Percentiles rank a stretch among this genome's conserved stretches.
Evolutionary conservation across 225 moss, liverwort and hornwort genomes (phyloP).

Genomic region (Marchantia paleacea): DNA sequence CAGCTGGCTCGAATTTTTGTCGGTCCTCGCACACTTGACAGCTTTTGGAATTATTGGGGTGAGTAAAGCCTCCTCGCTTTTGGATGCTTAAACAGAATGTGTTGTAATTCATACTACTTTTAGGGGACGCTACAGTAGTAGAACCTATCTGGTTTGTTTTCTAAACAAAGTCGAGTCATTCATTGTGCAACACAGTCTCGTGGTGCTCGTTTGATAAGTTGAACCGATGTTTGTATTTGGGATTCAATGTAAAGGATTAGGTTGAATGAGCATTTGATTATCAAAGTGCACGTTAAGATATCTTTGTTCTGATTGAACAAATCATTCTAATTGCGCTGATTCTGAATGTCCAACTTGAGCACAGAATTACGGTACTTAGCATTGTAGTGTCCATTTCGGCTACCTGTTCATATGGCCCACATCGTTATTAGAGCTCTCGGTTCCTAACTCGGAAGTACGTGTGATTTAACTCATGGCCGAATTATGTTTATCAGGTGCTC

Average conservation of each 20-base stretch:
- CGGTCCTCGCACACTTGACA: constrained; percentile 72
- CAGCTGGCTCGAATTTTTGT: constrained; percentile 54
- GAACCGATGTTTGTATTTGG: no score
- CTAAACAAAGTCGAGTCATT: not conserved
- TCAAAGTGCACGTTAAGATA: no score
- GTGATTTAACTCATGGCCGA: not conserved
- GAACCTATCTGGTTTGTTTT: no score
- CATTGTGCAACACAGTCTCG: not conserved
- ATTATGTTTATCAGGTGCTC: constrained; percentile 53
- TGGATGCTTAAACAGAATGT: not conserved
- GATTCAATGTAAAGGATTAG: no score
- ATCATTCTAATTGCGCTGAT: no score
- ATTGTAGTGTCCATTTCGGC: no score
- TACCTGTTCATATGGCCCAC: no score
- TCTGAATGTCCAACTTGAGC: no score
- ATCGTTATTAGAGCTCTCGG: not conserved
- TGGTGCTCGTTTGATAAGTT: no score
- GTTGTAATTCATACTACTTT: not conserved
- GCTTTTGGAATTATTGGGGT: constrained; percentile 96
- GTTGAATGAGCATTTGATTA: no score
- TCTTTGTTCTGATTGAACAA: no score
- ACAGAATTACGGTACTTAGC: no score
- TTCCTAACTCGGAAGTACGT: not conserved
- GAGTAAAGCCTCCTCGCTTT: constrained; percentile 1
- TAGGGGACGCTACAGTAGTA: not conserved